Conservation (phyloP, 495 filamentous ascomycete species). For the Tuber indicum region DNA sequence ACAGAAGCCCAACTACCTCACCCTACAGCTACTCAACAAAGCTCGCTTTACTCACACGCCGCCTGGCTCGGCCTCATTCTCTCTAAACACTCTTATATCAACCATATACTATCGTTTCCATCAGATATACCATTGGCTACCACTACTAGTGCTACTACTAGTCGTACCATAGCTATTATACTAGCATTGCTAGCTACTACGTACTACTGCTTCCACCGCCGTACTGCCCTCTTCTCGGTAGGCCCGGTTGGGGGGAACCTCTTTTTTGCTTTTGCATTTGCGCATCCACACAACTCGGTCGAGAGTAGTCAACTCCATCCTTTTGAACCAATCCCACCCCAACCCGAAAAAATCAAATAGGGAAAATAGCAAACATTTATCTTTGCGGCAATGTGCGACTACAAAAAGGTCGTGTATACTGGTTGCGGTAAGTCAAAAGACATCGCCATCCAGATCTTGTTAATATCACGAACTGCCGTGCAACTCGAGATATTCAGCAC, state of each 20-base stretch:
- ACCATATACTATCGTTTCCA: not conserved
- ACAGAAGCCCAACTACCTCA: not conserved
- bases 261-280: not conserved
- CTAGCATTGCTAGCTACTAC: not conserved
- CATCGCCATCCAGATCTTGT: not conserved
- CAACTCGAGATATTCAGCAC: not conserved
- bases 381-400: slow-evolving; percentile 49
- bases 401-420: slow-evolving; percentile 49
- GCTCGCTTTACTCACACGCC: not conserved
- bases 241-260: not conserved
- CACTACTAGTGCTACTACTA: not conserved
- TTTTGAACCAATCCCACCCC: not conserved
- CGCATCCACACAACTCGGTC: not conserved
- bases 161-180: not conserved
- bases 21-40: not conserved
- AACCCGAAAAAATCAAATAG: not conserved
- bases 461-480: slow-evolving; percentile 3
- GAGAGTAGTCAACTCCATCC: not conserved
- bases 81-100: not conserved
- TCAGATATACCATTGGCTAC: too few relatives aligned
- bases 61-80: not conserved
- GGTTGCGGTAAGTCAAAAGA: slow-evolving; percentile 43
- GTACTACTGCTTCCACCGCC: not conserved
- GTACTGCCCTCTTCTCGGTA: not conserved
- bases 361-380: slow-evolving; percentile 1